phyloP scores from a whole-genome alignment of 2,329 filamentous ascomycete genomes.

The Lasiodiplodia sp. region DNA sequence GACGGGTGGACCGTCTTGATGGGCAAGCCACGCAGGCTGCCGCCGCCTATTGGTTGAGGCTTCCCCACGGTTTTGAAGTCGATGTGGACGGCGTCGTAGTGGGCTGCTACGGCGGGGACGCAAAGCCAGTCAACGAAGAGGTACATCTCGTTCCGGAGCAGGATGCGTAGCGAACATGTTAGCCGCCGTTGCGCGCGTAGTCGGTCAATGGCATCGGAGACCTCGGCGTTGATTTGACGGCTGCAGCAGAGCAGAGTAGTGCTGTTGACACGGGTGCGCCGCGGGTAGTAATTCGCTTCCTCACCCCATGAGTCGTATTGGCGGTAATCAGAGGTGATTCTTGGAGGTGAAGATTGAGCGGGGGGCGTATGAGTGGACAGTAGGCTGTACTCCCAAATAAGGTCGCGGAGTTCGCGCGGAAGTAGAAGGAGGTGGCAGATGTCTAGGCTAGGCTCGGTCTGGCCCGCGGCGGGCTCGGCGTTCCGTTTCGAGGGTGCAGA shows the following conservation, averaged over 20 bases:
- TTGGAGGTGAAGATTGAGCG: neutral
- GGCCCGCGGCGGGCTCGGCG: neutral
- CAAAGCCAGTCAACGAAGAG: conserved; percentile 24
- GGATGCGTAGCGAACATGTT: conserved; percentile 7
- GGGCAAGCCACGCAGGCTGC: neutral
- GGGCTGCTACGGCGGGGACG: conserved; percentile 12
- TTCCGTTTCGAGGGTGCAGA: neutral
- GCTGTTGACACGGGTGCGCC: conserved; percentile 18
- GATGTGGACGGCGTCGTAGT: conserved; percentile 17
- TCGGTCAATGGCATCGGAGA: neutral
- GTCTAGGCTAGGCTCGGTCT: neutral
- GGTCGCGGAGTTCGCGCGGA: conserved; percentile 25
- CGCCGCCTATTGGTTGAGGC: neutral
- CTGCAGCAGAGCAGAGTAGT: conserved; percentile 16
- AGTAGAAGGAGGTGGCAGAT: conserved; percentile 6
- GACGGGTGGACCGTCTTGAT: conserved; percentile 6
- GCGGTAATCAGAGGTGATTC: neutral
- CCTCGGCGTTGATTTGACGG: conserved; percentile 17
- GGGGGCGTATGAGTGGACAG: neutral
- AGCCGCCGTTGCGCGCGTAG: conserved; percentile 15
- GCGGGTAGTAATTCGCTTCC: conserved; percentile 15
- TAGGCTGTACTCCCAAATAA: conserved; percentile 15
- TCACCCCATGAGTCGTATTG: conserved; percentile 26
- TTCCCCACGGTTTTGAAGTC: conserved; percentile 19
- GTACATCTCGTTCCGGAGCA: conserved; percentile 23